Evolutionary conservation across 306 rosid species (phyloP), one percentile per base, ranked within the genome.

Genomic region (Lablab purpureus): DNA sequence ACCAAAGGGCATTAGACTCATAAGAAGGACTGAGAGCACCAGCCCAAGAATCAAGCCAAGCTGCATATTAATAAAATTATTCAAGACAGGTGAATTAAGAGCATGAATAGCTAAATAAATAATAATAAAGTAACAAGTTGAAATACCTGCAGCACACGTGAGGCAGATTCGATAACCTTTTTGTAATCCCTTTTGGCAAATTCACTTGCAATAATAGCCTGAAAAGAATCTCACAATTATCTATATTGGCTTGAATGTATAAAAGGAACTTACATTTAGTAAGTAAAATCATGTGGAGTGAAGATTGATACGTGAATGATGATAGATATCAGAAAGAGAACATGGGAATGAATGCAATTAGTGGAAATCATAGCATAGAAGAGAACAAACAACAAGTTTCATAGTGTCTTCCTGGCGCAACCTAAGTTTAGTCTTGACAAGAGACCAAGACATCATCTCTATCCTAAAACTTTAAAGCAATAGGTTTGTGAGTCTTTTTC

Each of bases 161-260:
- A 87, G n/a, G 97, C 92, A 47, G 88, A 80, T 56, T 85, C 40
- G 2, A 79, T 81, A 23, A 91, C 94, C 88, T 82, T 93, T 66
- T 84, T 77, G 66, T 80, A 83, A 85, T 91, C 92, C 32, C 21
- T 82, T 75, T 62, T 85, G 6, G 94, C 96, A 84, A 91, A 93
- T 47, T 93, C 92, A 74, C 86, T 89, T 47, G 98, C 97, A 74
- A 93, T 89, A 81, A 91, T 90, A 25, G 98, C 91, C 98, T 93
- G 86, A 80, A 81, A 79, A 54, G 19, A 23, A 50, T 18, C 71
- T 18, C 46, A 64, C 17, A 36, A 75, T 10, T 56, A 37, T 82
- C 30, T 40, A 40, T 49, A 32, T 67, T 14, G 28, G 22, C 68
- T 70, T 60, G 28, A 59, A 68, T 47, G 68, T 55, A 45, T 64